Evolutionary conservation across 2,329 filamentous ascomycete species (phyloP).

Genomic region (Phialophora macrospora): DNA sequence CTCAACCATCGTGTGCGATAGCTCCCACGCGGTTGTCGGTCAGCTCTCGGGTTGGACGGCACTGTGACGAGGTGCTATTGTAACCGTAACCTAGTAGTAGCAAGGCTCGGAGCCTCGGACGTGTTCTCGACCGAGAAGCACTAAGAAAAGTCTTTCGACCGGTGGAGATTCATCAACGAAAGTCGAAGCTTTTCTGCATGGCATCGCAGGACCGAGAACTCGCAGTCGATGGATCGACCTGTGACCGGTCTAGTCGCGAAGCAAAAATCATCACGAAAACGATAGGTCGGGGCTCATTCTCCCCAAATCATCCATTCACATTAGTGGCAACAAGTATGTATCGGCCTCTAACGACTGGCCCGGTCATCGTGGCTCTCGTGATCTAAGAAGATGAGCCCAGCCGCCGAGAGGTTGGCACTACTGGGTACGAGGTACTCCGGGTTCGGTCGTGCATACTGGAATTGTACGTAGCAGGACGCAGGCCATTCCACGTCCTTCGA

Average conservation of each 20-base stretch:
- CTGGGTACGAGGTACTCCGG: neutral
- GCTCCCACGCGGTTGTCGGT: neutral
- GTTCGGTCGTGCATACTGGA: neutral
- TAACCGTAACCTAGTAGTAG: no score
- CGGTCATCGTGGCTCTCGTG: neutral
- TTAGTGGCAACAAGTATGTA: neutral
- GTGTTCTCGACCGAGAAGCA: slow-evolving; percentile 17
- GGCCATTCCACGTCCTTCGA: neutral
- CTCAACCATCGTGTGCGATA: neutral
- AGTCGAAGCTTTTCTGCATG: neutral
- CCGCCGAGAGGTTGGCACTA: slow-evolving; percentile 1
- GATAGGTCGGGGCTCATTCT: neutral
- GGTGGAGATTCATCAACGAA: neutral
- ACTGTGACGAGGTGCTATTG: neutral
- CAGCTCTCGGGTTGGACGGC: slow-evolving; percentile 16
- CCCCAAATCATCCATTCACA: neutral
- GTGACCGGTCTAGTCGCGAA: neutral
- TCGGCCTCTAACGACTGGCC: neutral
- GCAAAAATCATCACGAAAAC: neutral
- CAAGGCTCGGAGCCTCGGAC: slow-evolving; percentile 19
- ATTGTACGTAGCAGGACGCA: neutral
- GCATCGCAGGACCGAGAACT: neutral
- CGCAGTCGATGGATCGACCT: neutral
- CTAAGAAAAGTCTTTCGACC: neutral
- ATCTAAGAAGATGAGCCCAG: slow-evolving; percentile 6